Base-by-base conservation (phyloP, 2,329 filamentous ascomycete genomes). In the Aspergillus sp. region DNA sequence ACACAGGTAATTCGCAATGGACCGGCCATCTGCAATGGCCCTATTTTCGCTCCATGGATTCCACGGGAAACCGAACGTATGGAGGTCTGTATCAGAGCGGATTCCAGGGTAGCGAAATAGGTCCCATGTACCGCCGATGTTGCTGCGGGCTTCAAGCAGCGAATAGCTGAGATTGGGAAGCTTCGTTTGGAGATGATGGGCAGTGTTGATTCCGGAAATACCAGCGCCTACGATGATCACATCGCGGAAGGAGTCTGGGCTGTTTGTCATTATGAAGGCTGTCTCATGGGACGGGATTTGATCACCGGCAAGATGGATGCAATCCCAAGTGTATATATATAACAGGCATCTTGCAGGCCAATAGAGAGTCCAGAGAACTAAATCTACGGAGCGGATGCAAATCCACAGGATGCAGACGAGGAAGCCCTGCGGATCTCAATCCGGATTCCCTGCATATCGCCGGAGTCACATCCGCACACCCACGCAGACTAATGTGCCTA, bases 101-200 rank as follows among this genome's bases (percentile, higher is more conserved):
- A 90, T 87, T 6, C 90, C 88, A 0, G 89, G 89, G 64, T 91
- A 93, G 40, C 81, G 83, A 77, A 91, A 93, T 2, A 92, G 75
- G 66, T 89, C 86, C 90, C 90, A 93, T 0, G 90, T 93, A 1
- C 90, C 90, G 1, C 90, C 90, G 6, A 93, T 78, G 24, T 79
- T 76, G 50, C 81, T 77, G 34, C 90, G 85, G 2, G 80, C 81
- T 71, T 93, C 90, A 15, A 93, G 80, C 22, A 93, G 83, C 11
- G 83, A 79, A 68, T 89, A 92, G 2, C 72, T 82, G 40, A 80
- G 74, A 42, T 77, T 68, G 0, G 87, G 85, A 1, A 86, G 74
- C 24, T 81, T 72, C 1, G 79, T 78, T 64, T 90, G 85, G 1
- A 91, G 64, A n/a, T 87, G 84, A 67, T 92, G 91, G 13, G 84